phyloP scores from a whole-genome alignment of 345 rosid genomes.

The Schrenkiella parvula region DNA sequence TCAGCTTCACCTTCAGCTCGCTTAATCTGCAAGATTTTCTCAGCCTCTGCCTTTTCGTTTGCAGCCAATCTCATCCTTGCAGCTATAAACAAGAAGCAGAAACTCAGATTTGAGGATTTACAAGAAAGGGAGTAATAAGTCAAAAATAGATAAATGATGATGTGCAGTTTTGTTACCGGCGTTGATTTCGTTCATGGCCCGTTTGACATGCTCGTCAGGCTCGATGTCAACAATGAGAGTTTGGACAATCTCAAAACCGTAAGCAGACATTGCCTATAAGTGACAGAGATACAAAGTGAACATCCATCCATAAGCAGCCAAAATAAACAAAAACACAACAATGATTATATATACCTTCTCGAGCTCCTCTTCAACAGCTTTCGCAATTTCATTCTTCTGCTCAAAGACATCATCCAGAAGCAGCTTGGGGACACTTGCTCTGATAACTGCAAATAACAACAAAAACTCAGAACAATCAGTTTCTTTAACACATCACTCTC shows the following conservation, averaged over 20 bases:
- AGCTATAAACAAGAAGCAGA: constrained; percentile 18
- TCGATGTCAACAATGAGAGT: constrained; percentile 54
- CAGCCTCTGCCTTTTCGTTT: constrained; percentile 37
- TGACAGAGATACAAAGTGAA: background rate
- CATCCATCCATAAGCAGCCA: background rate
- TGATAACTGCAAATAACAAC: constrained; percentile 33
- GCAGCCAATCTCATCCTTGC: constrained; percentile 39
- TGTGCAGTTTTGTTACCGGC: constrained; percentile 34
- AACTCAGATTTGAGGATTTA: background rate
- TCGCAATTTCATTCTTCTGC: constrained; percentile 57
- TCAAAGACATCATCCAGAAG: constrained; percentile 49
- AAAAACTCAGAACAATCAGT: background rate
- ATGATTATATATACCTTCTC: constrained; percentile 38
- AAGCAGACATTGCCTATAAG: constrained; percentile 51
- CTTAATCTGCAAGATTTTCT: constrained; percentile 37
- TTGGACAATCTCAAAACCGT: constrained; percentile 53
- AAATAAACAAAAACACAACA: background rate
- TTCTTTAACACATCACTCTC: background rate
- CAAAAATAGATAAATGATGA: background rate
- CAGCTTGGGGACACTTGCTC: constrained; percentile 55
- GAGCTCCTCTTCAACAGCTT: constrained; percentile 52
- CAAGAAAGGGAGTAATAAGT: background rate
- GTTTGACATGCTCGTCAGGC: constrained; percentile 51
- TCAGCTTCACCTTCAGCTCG: constrained; percentile 42
- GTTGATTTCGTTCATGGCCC: constrained; percentile 53